Base-by-base conservation (phyloP, 2,329 filamentous ascomycete genomes). In the Beauveria sp. region DNA sequence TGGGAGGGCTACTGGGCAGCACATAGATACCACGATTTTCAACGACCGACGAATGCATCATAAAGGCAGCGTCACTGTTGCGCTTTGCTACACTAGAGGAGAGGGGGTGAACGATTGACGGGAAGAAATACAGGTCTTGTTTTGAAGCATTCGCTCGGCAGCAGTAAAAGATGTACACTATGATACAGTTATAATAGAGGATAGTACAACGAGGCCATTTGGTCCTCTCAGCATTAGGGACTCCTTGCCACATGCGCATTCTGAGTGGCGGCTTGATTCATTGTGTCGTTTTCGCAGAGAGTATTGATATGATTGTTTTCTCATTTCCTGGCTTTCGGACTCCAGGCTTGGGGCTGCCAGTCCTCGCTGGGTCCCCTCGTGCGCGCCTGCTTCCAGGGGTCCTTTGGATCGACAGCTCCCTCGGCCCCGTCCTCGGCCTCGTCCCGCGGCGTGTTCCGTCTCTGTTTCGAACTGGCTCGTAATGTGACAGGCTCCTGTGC, bases 291-390 rank as follows among this genome's bases (percentile, higher is more conserved):
- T 0, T 14, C 34, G 34, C 34, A 16, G 34, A 6, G 1, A 34
- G 34, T 38, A 38, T 54, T n/a, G 3, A 16, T 14, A 12, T 40
- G 30, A 8, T 3, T 24, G 16, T 52, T 34, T 14, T 12, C 1
- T 59, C 46, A 61, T 63, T 71, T 74, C 66, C 71, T 77, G 12
- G 65, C 30, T 24, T 72, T 72, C 4, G 84, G 84, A 5, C 71
- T 75, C 87, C 87, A 90, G 3, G 84, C 75, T 53, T 82, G 70
- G 0, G 88, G 88, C 71, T 89, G 85, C 86, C 86, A 90, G n/a
- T 74, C 77, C 70, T 89, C 86, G 59, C 86, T 79, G 0, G 85
- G 83, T 0, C 78, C 79, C 22, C 68, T 67, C 1, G 71, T 66
- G 43, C 63, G 77, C 1, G 79, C 77, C 65, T 77, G 79, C 34